phyloP scores from a whole-genome alignment of 2,329 filamentous ascomycete genomes.

The Arachnopeziza araneosa region DNA sequence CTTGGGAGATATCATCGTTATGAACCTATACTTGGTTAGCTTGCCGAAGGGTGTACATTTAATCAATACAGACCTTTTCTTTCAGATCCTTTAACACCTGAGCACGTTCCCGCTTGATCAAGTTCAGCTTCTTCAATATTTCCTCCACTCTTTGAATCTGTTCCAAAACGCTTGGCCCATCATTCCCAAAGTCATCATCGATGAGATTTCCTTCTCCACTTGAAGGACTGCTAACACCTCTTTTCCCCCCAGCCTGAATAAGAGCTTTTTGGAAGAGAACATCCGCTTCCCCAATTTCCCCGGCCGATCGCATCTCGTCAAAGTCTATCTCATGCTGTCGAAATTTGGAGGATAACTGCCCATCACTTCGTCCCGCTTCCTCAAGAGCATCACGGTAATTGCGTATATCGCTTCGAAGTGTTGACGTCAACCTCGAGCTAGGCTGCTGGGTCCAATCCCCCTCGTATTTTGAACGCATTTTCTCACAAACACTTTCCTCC shows the following conservation, averaged over 20 bases:
- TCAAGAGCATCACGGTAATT: constrained; percentile 86
- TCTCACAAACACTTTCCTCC: constrained; percentile 97
- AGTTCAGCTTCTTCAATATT: constrained; percentile 80
- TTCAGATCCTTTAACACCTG: constrained; percentile 96
- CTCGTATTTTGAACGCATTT: constrained; percentile 98
- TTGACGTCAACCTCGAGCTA: constrained; percentile 82
- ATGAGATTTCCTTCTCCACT: constrained; percentile 67
- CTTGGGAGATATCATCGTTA: constrained; percentile 94
- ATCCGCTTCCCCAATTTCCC: constrained; percentile 80
- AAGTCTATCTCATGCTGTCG: constrained; percentile 84
- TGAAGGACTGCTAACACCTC: constrained; percentile 51
- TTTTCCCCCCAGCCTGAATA: constrained; percentile 65
- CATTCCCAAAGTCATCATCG: constrained; percentile 88
- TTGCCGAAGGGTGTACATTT: not conserved
- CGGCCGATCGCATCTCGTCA: constrained; percentile 89
- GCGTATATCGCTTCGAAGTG: constrained; percentile 77
- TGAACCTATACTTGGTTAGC: constrained; percentile 58
- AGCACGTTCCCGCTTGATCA: constrained; percentile 85
- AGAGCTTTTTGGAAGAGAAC: constrained; percentile 83
- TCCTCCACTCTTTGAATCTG: constrained; percentile 89
- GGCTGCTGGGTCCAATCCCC: constrained; percentile 96
- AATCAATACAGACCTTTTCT: constrained; percentile 66
- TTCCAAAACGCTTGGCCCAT: constrained; percentile 72
- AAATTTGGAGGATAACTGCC: constrained; percentile 75
- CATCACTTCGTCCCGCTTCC: constrained; percentile 82